phyloP scores from a whole-genome alignment of 768 basidiomycete species.

The Leccinum truebloodii region DNA sequence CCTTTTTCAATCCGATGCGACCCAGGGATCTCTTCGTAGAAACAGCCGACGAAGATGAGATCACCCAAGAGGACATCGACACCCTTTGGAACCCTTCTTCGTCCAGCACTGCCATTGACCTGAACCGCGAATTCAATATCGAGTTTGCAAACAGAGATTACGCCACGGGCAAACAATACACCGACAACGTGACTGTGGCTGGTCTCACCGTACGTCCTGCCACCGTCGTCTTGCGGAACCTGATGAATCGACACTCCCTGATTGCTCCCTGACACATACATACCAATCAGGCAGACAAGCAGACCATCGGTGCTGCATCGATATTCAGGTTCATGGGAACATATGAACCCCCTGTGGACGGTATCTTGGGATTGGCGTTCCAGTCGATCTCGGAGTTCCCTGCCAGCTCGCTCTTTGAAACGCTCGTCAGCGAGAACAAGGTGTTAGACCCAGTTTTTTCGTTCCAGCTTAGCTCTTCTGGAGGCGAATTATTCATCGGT shows the following conservation, averaged over 20 bases:
- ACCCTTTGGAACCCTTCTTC: not conserved
- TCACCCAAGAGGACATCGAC: not conserved
- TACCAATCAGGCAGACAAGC: slow-evolving; percentile 1
- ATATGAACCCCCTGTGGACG: too few relatives aligned
- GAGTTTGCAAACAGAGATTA: not conserved
- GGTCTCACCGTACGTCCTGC: not conserved
- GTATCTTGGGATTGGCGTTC: too few relatives aligned
- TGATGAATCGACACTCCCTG: not conserved
- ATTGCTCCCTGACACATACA: too few relatives aligned
- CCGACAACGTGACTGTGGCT: not conserved
- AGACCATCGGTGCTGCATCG: slow-evolving; percentile 1
- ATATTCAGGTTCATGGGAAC: too few relatives aligned
- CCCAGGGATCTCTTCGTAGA: not conserved
- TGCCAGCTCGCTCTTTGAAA: too few relatives aligned
- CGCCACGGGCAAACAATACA: not conserved
- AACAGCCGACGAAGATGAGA: not conserved
- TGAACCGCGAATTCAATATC: not conserved
- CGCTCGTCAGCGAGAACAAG: too few relatives aligned
- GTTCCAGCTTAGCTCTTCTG: too few relatives aligned
- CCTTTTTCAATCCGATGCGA: not conserved
- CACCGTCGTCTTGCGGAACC: not conserved
- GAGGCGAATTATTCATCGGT: too few relatives aligned
- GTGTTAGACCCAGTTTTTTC: too few relatives aligned
- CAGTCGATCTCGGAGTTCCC: too few relatives aligned
- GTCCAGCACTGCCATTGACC: not conserved